Evolutionary conservation across 1,139 yeast species (phyloP), one percentile per base, ranked within the genome.

Genomic region (Pichia sp.): DNA sequence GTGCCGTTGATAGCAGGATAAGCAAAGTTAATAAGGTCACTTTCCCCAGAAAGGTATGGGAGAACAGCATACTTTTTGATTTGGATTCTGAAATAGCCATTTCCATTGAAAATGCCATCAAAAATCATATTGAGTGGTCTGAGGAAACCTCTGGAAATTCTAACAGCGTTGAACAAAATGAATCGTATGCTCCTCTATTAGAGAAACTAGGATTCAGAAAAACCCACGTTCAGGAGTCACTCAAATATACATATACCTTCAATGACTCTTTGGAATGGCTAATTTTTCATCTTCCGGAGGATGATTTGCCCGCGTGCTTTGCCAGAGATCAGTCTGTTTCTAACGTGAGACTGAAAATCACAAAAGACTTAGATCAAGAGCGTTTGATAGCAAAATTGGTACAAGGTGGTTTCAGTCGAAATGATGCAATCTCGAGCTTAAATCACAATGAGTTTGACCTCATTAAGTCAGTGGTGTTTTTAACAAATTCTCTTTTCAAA

Each of bases 201-300:
- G 57, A 61, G 7, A 64, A 66, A 3, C 68, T 88, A 4, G 96
- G 96, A 0, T 93, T 93, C 62, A 76, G 93, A 55, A 68, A 70
- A 39, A 65, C 78, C 2, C 97, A 91, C 62, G 80, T 86, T 1
- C 69, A 71, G 4, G 98, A 93, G 62, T 82, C 97, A 0, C 70
- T 87, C 50, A 70, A 73, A 37, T 86, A 86, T 61, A 78, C 89
- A 2, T 59, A 68, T 1, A 64, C 76, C 0, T 83, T 84, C 42
- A 70, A 71, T 0, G 80, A 76, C 50, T 78, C 87, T 1, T 69
- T 88, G 37, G 95, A 93, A 49, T 93, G 96, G 88, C 75, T 91
- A 22, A 69, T 91, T 13, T 84, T 91, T 60, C 95, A 91, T 62
- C 78, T 91, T 3, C 98, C 98, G 0, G 97, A 91, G 62, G 98